These are phyloP conservation scores for Camellia oleifera DNA, from an alignment of 179 eudicot genomes.

Conservation along the genomic window DNA sequence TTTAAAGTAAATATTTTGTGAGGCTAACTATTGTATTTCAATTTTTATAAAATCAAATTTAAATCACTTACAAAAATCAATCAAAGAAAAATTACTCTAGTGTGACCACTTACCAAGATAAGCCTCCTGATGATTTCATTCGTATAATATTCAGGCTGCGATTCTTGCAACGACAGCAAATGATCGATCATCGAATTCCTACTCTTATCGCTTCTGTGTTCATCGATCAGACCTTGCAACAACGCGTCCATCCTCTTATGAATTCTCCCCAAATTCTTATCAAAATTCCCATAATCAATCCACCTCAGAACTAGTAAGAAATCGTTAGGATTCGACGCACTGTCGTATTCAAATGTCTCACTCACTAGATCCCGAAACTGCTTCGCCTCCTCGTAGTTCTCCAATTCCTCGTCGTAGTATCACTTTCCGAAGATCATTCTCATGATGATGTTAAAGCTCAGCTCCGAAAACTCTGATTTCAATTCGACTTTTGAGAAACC, in stretches of 20 bases:
- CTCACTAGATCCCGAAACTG: constrained; percentile 30
- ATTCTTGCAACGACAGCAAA: constrained; percentile 47
- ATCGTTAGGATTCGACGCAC: constrained; percentile 41
- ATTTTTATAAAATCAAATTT: too few species aligned
- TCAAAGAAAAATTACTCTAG: too few species aligned
- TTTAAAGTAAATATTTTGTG: too few species aligned
- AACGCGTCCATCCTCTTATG: constrained; percentile 19
- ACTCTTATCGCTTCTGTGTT: constrained; percentile 22
- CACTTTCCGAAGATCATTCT: constrained; percentile 43
- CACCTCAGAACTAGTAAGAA: constrained; percentile 41
- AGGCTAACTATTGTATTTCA: too few species aligned
- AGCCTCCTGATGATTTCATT: constrained; percentile 54
- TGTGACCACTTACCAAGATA: constrained; percentile 30
- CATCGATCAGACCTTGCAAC: constrained; percentile 30
- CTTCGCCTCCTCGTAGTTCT: constrained; percentile 23
- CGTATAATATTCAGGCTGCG: constrained; percentile 52
- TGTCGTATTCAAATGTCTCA: constrained; percentile 30
- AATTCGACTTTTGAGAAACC: constrained; percentile 27
- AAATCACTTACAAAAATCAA: too few species aligned
- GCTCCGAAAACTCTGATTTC: constrained; percentile 26
- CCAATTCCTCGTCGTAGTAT: constrained; percentile 26
- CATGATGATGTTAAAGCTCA: constrained; percentile 31
- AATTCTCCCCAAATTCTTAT: constrained; percentile 19
- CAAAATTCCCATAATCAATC: constrained; percentile 29
- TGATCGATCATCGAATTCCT: constrained; percentile 41